Base-by-base conservation (phyloP, 163 green algal species). In the Trebouxia gelatinosa region DNA sequence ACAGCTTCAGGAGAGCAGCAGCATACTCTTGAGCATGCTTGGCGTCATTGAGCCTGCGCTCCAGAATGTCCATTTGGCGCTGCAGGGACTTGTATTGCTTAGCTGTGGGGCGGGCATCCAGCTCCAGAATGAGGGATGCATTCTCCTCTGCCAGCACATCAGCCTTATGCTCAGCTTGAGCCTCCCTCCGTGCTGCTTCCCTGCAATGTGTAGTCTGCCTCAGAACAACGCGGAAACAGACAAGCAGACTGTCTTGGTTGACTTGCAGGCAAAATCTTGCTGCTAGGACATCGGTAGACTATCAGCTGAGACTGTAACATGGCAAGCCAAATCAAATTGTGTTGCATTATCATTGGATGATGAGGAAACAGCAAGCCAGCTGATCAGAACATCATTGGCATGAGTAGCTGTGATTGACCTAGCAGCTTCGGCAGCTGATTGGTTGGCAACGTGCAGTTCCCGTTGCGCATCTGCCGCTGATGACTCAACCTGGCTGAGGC, bases 51-150 rank as follows among this genome's bases (percentile, higher is more conserved):
- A 76, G 70, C 40, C 87, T 83, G 29, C 85, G 81, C 80, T 93
- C 86, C 72, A 95, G 78, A 19, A 92, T 83, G 29, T 91, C 84
- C 31, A 93, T 77, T 80, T 94, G 78, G 38, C 75, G 74, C 84
- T 92, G 82, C 29, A 81, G 61, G 38, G n/a, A 85, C 80, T 82
- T 79, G 65, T 85, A 72, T 35, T 91, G 83, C 57, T 89, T 85
- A 34, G 86, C 38, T 0, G 86, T 90, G 71, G 90, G 90, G 37
- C 90, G 81, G 1, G 48, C 70, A 39, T 91, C 77, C 38, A 95
- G 85, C 86, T 93, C 87, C 57, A 90, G 78, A 7, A 89, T 74
- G 72, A 92, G 75, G 19, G 75, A 62, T 6, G 82, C 85, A 11
- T 88, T 89, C 82, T 95, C 90, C 74, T 91, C 86, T 51, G 84